Conservation (phyloP, 371 early-diverging fungal genomes). For the Mucor racemosus region DNA sequence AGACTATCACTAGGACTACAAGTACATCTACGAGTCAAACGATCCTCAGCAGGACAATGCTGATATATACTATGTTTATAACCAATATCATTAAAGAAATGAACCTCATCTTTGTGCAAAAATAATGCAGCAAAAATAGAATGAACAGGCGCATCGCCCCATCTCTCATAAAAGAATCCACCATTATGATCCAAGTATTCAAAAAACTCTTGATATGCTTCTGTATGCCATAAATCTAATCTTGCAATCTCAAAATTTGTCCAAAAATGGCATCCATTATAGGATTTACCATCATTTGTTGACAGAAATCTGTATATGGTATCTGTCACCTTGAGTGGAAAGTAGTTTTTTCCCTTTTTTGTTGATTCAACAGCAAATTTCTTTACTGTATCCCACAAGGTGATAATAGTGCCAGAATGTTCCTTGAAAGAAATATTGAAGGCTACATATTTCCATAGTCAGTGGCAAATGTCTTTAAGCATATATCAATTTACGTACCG, state of each 20-base stretch:
- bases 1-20: conserved; percentile 41
- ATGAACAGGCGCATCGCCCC: conserved; percentile 98
- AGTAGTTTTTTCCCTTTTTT: conserved; percentile 28
- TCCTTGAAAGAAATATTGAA: conserved; percentile 80
- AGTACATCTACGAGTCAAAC: conserved; percentile 28
- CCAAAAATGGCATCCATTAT: conserved; percentile 88
- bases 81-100: conserved; percentile 90
- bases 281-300: conserved; percentile 35
- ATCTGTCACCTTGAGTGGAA: conserved; percentile 23
- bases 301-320: conserved; percentile 34
- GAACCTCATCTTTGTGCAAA: conserved; percentile 71
- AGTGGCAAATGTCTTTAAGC: neutral
- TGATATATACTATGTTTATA: conserved; percentile 72
- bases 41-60: conserved; percentile 69
- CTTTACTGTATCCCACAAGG: conserved; percentile 67
- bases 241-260: conserved; percentile 85
- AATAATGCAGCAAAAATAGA: conserved; percentile 79
- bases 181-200: conserved; percentile 79
- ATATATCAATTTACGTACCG: conserved; percentile 42
- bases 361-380: conserved; percentile 35
- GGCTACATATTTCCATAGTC: neutral
- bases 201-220: conserved; percentile 58
- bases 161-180: conserved; percentile 92
- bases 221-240: conserved; percentile 76
- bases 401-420: conserved; percentile 72